Percentiles rank a stretch among this genome's conserved stretches.
Evolutionary conservation across 208 protist species (phyloP).

Genomic region (Willaertia magna): DNA sequence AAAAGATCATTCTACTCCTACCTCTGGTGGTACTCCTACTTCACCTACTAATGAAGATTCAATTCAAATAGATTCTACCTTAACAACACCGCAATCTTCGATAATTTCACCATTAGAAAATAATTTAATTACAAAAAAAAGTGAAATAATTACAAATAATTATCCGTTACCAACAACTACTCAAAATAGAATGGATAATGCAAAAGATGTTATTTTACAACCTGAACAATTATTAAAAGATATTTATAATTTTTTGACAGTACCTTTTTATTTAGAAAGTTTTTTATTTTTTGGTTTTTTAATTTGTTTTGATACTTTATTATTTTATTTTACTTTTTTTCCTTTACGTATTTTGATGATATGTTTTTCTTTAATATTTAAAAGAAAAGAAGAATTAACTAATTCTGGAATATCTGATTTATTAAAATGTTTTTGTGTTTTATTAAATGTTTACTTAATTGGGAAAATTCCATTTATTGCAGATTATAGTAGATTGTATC

Average conservation of each 20-base stretch:
- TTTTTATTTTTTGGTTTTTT: constrained; percentile 35
- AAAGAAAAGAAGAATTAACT: neutral
- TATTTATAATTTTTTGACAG: neutral
- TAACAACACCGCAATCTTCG: too few species aligned
- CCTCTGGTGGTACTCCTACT: too few species aligned
- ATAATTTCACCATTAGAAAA: too few species aligned
- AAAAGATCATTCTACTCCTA: too few species aligned
- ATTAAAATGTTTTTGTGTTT: neutral
- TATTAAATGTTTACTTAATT: neutral
- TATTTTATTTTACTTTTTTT: constrained; percentile 43
- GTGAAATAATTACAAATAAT: too few species aligned
- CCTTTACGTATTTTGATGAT: constrained; percentile 29
- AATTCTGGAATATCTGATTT: neutral
- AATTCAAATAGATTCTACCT: too few species aligned
- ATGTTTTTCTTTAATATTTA: constrained; percentile 11
- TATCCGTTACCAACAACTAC: too few species aligned
- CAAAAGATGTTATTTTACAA: too few species aligned
- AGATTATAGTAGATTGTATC: constrained; percentile 55
- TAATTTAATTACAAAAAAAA: too few species aligned
- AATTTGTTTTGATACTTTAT: constrained; percentile 39
- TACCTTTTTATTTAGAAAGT: neutral
- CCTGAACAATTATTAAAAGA: neutral
- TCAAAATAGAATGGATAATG: too few species aligned
- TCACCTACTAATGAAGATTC: too few species aligned
- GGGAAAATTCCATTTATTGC: neutral